These are phyloP conservation scores for Phytophthora capsici DNA, from an alignment of 352 stramenopile genomes.

Conservation along the genomic window DNA sequence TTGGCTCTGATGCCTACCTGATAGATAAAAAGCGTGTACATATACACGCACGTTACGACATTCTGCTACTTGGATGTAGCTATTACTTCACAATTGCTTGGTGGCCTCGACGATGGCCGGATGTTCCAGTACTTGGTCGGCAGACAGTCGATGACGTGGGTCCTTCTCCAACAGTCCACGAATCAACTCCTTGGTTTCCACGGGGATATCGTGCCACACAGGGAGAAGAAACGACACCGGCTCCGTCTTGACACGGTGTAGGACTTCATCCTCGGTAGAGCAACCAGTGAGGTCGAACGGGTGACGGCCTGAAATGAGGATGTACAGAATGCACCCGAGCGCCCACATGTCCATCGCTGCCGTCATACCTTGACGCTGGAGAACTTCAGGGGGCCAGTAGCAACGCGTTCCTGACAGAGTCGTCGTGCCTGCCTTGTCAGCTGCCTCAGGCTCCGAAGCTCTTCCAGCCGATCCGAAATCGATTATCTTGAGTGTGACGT, in stretches of 20 bases:
- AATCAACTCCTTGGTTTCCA: conserved; percentile 70
- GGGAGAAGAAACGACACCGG: conserved; percentile 63
- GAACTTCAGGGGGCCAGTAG: conserved; percentile 87
- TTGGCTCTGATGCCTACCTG: conserved; percentile 6
- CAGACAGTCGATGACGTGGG: conserved; percentile 49
- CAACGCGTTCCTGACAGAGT: conserved; percentile 80
- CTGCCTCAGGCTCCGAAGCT: conserved; percentile 21
- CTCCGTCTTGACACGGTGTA: conserved; percentile 61
- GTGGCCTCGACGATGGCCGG: conserved; percentile 35
- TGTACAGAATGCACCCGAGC: conserved; percentile 89
- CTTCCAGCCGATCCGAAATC: conserved; percentile 86
- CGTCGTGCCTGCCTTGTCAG: conserved; percentile 21
- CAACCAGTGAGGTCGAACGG: conserved; percentile 86
- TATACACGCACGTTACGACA: conserved; percentile 11
- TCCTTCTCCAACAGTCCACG: conserved; percentile 79
- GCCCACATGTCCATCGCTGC: conserved; percentile 90
- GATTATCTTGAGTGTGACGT: conserved; percentile 82
- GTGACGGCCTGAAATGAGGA: conserved; percentile 84
- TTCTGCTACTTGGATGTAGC: conserved; percentile 2
- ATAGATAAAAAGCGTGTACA: conserved; percentile 32
- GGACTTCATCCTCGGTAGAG: conserved; percentile 79
- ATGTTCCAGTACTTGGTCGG: conserved; percentile 60
- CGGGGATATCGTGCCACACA: conserved; percentile 57
- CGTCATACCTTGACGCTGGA: conserved; percentile 59
- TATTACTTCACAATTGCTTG: conserved; percentile 33